Base-by-base conservation (phyloP, 2,329 filamentous ascomycete species). In the Aspergillus candidus region DNA sequence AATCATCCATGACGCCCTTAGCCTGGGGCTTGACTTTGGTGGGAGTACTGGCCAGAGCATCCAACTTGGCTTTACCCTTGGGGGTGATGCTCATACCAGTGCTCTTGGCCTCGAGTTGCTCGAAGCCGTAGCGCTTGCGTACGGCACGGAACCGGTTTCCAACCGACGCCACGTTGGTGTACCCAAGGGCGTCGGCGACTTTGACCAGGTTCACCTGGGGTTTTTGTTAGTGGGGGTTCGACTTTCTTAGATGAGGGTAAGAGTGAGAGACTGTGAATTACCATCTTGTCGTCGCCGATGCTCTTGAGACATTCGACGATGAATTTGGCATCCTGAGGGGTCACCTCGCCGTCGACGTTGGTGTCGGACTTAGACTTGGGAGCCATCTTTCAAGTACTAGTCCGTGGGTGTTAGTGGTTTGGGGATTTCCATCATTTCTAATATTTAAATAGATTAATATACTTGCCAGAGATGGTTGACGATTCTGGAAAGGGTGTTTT, bases 91-190 rank as follows among this genome's bases (percentile, higher is more conserved):
- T 33, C 3, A 37, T 15, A 13, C 12, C 27, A 7, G 37, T 13
- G 7, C 29, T 36, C 7, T 44, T 54, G 33, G 46, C 47, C 17
- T 54, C 48, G 3, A 62, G 39, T 1, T 51, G 48, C 2, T 22
- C 14, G 34, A 65, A 44, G 4, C 50, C 49, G 35, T 58, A 57
- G 12, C 53, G 52, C 38, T 61, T 61, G 14, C 54, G 51, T 8
- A 66, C 27, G 1, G 38, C 17, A 14, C 57, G 47, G 27, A 60
- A 55, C 11, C 61, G 54, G 39, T 65, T 66, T 2, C 48, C 54
- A 6, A 56, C 57, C 0, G 58, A 63, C 6, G 38, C 46, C 11
- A 52, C 44, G 40, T 64, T 64, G 40, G 41, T 54, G 42, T 65
- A 64, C 1, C 49, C 51, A 6, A 66, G 31, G 0, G 50, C 49